Base-by-base conservation (phyloP, 179 eudicot genomes). In the Beta macrorhiza region DNA sequence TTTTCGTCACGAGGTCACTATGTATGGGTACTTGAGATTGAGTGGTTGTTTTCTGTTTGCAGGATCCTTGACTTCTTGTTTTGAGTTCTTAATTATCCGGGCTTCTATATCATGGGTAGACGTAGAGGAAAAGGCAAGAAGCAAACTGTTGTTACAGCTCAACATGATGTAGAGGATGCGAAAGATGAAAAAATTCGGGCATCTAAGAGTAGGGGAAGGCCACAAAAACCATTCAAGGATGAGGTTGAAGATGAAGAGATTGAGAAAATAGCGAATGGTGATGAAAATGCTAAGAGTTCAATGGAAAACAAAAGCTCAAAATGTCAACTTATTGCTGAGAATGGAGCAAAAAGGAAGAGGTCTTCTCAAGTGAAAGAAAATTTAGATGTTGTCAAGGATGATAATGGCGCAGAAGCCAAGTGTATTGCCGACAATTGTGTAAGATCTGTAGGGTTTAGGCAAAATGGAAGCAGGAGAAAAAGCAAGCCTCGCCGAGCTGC, bases 401-500 rank as follows among this genome's bases (percentile, higher is more conserved):
- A 90, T 78, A 82, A 80, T 72, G 82, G 84, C 1, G 78, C 57
- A 29, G 87, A 64, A 71, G 84, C 53, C 56, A 86, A 87, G 74
- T 70, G 78, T 78, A 77, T 22, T 47, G 53, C 81, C 47, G 82
- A 82, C 75, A 84, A 81, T 32, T 75, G 83, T 53, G 81, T 87
- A 19, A 89, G 89, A 80, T 71, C 86, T 37, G 88, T 82, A 62
- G 93, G 95, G 67, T 90, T 89, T 78, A 84, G 97, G 83, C 91
- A 84, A 68, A 91, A 76, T 56, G 92, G 97, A 58, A 91, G 91
- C 81, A 84, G 97, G 78, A 77, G 95, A 76, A 93, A 91, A 80
- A 89, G 82, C 84, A 91, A 88, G 81, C 97, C 97, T 78, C 88
- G 83, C 29, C 86, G 97, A 73, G 97, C 95, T 85, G 98, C 98